A percentile compares a stretch with the other conserved stretches of the same genome.
Evolutionary conservation across 2,329 filamentous ascomycete species (phyloP).

Genomic region (Apiospora malaysiana): DNA sequence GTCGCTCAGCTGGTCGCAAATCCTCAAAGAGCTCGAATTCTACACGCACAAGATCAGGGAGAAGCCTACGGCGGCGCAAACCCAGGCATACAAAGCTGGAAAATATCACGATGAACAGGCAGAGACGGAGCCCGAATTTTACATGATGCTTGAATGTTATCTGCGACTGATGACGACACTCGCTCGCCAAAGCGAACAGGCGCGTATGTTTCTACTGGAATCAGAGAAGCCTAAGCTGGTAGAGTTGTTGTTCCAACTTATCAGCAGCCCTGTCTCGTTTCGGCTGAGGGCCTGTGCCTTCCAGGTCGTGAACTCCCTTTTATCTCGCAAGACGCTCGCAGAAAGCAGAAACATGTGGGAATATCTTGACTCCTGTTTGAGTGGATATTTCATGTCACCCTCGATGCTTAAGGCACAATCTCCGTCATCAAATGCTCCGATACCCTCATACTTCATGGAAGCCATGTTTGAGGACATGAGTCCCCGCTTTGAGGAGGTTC

Average conservation of each 20-base stretch:
- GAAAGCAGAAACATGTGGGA: conserved; percentile 80
- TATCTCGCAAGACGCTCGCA: conserved; percentile 73
- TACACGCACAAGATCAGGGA: conserved; percentile 82
- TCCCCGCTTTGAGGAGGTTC: conserved; percentile 82
- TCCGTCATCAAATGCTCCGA: conserved; percentile 38
- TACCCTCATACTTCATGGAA: conserved; percentile 53
- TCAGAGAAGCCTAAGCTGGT: conserved; percentile 70
- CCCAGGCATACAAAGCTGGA: conserved; percentile 59
- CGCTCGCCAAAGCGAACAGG: conserved; percentile 72
- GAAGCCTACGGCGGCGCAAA: conserved; percentile 62
- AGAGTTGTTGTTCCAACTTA: conserved; percentile 77
- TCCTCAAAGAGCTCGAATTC: conserved; percentile 87
- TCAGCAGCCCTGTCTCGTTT: conserved; percentile 76
- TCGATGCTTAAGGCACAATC: conserved; percentile 33
- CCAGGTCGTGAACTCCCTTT: conserved; percentile 74
- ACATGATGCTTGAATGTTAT: conserved; percentile 97
- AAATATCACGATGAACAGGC: conserved; percentile 71
- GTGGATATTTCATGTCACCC: conserved; percentile 55
- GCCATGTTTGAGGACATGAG: conserved; percentile 76
- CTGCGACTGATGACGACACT: conserved; percentile 86
- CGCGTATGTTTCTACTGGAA: conserved; percentile 76
- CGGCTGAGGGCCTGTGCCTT: conserved; percentile 86
- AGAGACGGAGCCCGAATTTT: conserved; percentile 86
- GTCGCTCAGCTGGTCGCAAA: conserved; percentile 90
- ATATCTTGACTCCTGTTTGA: conserved; percentile 80